Base-by-base conservation (phyloP, 2,329 filamentous ascomycete genomes). In the Kalmusia sp. region DNA sequence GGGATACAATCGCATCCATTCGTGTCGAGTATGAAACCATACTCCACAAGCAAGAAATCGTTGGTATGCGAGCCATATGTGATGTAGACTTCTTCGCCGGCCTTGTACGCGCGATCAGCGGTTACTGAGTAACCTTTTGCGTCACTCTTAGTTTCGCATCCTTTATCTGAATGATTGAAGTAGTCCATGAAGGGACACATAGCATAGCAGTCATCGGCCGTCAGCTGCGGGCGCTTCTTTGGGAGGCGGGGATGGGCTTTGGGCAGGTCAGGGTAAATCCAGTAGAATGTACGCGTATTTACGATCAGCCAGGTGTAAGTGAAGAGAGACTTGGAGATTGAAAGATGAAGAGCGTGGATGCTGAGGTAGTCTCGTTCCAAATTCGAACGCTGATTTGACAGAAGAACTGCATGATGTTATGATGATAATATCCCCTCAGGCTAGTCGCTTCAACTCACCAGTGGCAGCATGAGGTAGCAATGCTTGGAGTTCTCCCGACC, bases 151-250 rank as follows among this genome's bases (percentile, higher is more conserved):
- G 86, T 84, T 12, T 77, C 71, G 70, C 85, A 87, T 9, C 76
- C 76, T 12, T 67, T 60, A 22, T 76, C 75, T 12, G 72, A 72
- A 57, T 85, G 82, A 58, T 85, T 92, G 78, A 92, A 88, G 50
- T 90, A 84, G 69, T 92, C 89, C 1, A 88, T 85, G 30, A 90
- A 87, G 0, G 89, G 89, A 70, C 87, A 87, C 60, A 91, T 80
- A 8, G 84, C 84, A 78, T 91, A 84, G 64, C 84, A 84, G 62
- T 90, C 88, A 21, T 77, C 71, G 12, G 60, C 82, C 71, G 63
- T 74, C 65, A 61, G 73, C 59, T 64, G 67, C 9, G 21, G 77
- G 70, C 56, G 71, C 63, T 66, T 79, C 73, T 55, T 82, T 31
- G 72, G 72, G 2, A 79, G 59, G 59, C 68, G 37, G 61, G 78